Evolutionary conservation across 805 yeast genomes (phyloP).

Genomic region (Kluyveromyces dobzhanskii): DNA sequence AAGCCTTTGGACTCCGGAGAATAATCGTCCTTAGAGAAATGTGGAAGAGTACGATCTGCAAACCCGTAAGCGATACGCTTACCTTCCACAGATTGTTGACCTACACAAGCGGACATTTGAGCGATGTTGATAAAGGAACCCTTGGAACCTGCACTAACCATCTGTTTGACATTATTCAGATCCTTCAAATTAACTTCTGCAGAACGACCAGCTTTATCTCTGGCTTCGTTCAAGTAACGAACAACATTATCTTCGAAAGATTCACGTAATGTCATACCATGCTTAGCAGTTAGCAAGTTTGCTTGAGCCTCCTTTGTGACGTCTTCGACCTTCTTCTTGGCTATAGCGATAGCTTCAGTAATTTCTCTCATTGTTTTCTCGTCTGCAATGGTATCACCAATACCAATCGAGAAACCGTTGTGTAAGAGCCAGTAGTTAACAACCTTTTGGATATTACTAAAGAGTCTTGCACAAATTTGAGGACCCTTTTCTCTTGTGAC

Average conservation of each 20-base stretch:
- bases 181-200: constrained; percentile 96
- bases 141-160: constrained; percentile 98
- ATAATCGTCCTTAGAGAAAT: constrained; percentile 96
- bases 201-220: constrained; percentile 98
- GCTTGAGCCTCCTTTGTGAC: constrained; percentile 89
- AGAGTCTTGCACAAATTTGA: constrained; percentile 75
- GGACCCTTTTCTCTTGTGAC: constrained; percentile 98
- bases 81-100: constrained; percentile 99
- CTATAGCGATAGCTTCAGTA: constrained; percentile 86
- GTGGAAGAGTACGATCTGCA: constrained; percentile 93
- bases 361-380: constrained; percentile 90
- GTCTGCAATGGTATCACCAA: constrained; percentile 99
- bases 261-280: constrained; percentile 99
- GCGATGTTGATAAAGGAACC: constrained; percentile 99
- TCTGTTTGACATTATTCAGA: constrained; percentile 92
- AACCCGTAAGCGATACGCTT: constrained; percentile 98
- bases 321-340: constrained; percentile 90
- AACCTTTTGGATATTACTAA: constrained; percentile 89
- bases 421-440: constrained; percentile 95
- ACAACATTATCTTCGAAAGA: constrained; percentile 97
- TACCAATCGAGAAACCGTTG: constrained; percentile 97
- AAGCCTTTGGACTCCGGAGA: constrained; percentile 98
- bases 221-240: constrained; percentile 90
- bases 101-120: constrained; percentile 99
- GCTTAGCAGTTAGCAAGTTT: constrained; percentile 84